phyloP scores from a whole-genome alignment of 495 filamentous ascomycete genomes.

The Annulohypoxylon moriforme region DNA sequence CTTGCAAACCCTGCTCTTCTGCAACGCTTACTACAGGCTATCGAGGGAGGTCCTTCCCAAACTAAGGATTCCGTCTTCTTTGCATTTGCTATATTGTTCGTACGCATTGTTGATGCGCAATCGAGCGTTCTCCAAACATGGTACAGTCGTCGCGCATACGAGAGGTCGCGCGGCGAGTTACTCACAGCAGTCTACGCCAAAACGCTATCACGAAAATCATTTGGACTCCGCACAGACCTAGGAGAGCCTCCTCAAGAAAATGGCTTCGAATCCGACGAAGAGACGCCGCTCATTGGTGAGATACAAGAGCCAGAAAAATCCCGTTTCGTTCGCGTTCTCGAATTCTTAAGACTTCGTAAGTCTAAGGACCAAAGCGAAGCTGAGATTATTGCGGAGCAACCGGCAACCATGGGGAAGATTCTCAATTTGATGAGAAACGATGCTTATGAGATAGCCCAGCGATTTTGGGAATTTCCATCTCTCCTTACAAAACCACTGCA shows the following conservation, averaged over 20 bases:
- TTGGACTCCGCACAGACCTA: slow-evolving; percentile 50
- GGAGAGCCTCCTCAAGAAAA: slow-evolving; percentile 41
- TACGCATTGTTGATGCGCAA: slow-evolving; percentile 71
- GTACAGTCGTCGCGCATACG: slow-evolving; percentile 80
- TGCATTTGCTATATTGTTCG: slow-evolving; percentile 68
- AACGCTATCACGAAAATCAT: slow-evolving; percentile 77
- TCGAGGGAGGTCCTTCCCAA: slow-evolving; percentile 64
- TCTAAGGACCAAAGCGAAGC: slow-evolving; percentile 10
- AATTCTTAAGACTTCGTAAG: slow-evolving; percentile 31
- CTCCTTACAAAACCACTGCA: slow-evolving; percentile 76
- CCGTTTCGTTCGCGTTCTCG: slow-evolving; percentile 35
- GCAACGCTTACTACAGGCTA: slow-evolving; percentile 75
- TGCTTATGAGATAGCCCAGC: slow-evolving; percentile 83
- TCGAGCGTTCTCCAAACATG: slow-evolving; percentile 76
- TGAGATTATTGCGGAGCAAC: slow-evolving; percentile 53
- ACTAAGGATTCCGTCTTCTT: slow-evolving; percentile 71
- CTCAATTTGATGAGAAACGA: slow-evolving; percentile 82
- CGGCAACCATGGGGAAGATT: slow-evolving; percentile 84
- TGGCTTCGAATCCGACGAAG: slow-evolving; percentile 40
- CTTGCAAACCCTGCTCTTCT: slow-evolving; percentile 75
- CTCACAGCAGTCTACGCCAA: slow-evolving; percentile 91
- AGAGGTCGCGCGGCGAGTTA: slow-evolving; percentile 83
- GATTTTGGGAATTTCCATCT: slow-evolving; percentile 81
- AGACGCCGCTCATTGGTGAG: slow-evolving; percentile 38
- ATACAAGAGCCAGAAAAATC: slow-evolving; percentile 28